A percentile compares a stretch with the other conserved stretches of the same genome.
Conservation (phyloP, 106 monocot species). For the Gastrodia elata region DNA sequence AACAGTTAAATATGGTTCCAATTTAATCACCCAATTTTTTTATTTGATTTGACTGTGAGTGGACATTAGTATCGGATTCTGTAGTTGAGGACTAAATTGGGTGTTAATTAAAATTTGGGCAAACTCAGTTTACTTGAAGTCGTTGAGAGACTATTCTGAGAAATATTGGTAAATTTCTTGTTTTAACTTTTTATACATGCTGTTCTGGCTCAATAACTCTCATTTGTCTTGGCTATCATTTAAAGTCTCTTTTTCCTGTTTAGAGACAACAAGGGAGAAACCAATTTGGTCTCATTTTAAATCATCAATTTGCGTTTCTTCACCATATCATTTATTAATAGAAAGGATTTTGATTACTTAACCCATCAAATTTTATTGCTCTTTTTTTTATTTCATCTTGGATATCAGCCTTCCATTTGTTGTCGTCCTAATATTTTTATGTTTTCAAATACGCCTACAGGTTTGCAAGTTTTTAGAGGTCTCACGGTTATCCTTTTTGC, state of each 20-base stretch:
- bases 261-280: neutral
- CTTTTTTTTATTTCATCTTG: slow-evolving; percentile 3
- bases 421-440: neutral
- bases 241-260: neutral
- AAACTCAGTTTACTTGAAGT: too few relatives aligned
- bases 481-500: slow-evolving; percentile 78
- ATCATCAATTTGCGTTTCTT: neutral
- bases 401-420: neutral
- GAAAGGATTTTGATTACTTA: neutral
- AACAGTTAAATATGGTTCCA: too few relatives aligned
- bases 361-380: neutral
- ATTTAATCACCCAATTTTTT: too few relatives aligned
- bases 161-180: too few relatives aligned
- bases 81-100: too few relatives aligned
- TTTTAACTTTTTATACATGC: too few relatives aligned
- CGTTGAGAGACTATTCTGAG: too few relatives aligned
- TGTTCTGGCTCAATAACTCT: neutral
- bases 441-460: slow-evolving; percentile 23
- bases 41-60: too few relatives aligned
- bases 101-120: too few relatives aligned
- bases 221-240: neutral
- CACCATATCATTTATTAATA: too few relatives aligned
- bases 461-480: slow-evolving; percentile 98
- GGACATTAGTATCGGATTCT: too few relatives aligned
- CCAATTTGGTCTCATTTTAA: neutral